Evolutionary conservation across 768 basidiomycete genomes (phyloP).

Genomic region (Tricholoma sp.): DNA sequence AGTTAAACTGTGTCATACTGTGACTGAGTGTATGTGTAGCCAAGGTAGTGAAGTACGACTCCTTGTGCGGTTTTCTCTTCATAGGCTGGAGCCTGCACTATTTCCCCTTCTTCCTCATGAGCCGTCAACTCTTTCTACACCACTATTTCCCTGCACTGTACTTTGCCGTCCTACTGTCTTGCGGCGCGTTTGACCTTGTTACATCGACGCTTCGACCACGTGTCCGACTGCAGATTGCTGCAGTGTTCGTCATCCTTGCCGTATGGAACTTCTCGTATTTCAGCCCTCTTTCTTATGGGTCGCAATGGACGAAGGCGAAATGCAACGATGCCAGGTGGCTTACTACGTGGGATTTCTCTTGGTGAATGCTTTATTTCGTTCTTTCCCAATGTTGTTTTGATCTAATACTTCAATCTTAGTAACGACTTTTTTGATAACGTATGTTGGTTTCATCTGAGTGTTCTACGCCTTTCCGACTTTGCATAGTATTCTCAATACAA

Average conservation of each 20-base stretch:
- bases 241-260: slow-evolving; percentile 64
- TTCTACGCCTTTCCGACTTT: slow-evolving; percentile 1
- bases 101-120: slow-evolving; percentile 96
- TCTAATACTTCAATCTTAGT: slow-evolving; percentile 29
- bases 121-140: slow-evolving; percentile 94
- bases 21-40: slow-evolving; percentile 37
- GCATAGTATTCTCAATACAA: slow-evolving; percentile 56
- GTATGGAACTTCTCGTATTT: slow-evolving; percentile 77
- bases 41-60: slow-evolving; percentile 88
- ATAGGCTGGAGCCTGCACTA: slow-evolving; percentile 92
- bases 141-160: slow-evolving; percentile 98
- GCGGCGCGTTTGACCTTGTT: slow-evolving; percentile 76
- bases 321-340: slow-evolving; percentile 81
- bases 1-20: not conserved
- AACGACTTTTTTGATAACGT: slow-evolving; percentile 68
- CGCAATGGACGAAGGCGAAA: slow-evolving; percentile 76
- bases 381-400: not conserved
- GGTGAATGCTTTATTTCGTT: slow-evolving; percentile 41
- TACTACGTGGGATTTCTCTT: slow-evolving; percentile 95
- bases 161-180: slow-evolving; percentile 78
- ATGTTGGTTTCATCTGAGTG: slow-evolving; percentile 19
- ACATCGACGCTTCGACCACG: slow-evolving; percentile 76
- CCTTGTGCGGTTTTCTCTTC: slow-evolving; percentile 86
- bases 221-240: slow-evolving; percentile 76
- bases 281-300: slow-evolving; percentile 81